A percentile compares a stretch with the other conserved stretches of the same genome.
These are phyloP conservation scores for Plenodomus lindquistii DNA, from an alignment of 2,329 filamentous ascomycete species.

Conservation along the genomic window DNA sequence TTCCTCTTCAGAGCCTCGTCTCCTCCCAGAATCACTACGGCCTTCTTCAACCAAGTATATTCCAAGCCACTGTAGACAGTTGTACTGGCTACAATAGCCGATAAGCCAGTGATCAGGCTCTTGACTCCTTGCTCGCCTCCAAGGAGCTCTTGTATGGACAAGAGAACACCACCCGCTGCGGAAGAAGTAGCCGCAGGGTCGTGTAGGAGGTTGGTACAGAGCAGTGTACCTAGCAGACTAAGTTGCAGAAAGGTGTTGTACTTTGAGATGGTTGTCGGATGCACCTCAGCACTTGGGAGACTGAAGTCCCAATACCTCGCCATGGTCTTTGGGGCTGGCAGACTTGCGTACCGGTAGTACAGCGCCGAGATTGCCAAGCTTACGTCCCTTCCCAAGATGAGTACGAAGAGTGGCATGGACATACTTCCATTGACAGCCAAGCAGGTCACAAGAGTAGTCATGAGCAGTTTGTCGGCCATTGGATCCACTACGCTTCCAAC, in stretches of 20 bases:
- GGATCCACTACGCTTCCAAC: constrained; percentile 87
- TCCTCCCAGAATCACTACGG: constrained; percentile 77
- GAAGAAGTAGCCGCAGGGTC: constrained; percentile 59
- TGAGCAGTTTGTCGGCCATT: constrained; percentile 94
- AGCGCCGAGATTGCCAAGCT: constrained; percentile 83
- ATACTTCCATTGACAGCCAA: constrained; percentile 81
- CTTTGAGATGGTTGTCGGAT: constrained; percentile 81
- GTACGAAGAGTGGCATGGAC: constrained; percentile 82
- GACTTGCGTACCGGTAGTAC: constrained; percentile 93
- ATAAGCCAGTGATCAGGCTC: constrained; percentile 49
- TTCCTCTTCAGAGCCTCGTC: constrained; percentile 53
- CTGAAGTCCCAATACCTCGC: constrained; percentile 96
- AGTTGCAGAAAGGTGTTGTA: constrained; percentile 92
- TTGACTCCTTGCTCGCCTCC: constrained; percentile 43
- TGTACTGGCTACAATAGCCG: constrained; percentile 82
- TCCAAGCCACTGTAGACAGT: constrained; percentile 93
- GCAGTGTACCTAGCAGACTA: constrained; percentile 80
- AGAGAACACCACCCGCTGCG: constrained; percentile 28
- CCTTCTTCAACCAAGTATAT: constrained; percentile 88
- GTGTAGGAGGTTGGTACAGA: constrained; percentile 75
- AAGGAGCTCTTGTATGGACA: constrained; percentile 28
- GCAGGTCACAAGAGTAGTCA: constrained; percentile 89
- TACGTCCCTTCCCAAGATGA: constrained; percentile 88
- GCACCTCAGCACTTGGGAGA: constrained; percentile 82
- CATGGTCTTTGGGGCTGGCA: constrained; percentile 92